These are phyloP conservation scores for Arachnopeziza araneosa DNA, from an alignment of 2,329 filamentous ascomycete genomes.

Conservation along the genomic window DNA sequence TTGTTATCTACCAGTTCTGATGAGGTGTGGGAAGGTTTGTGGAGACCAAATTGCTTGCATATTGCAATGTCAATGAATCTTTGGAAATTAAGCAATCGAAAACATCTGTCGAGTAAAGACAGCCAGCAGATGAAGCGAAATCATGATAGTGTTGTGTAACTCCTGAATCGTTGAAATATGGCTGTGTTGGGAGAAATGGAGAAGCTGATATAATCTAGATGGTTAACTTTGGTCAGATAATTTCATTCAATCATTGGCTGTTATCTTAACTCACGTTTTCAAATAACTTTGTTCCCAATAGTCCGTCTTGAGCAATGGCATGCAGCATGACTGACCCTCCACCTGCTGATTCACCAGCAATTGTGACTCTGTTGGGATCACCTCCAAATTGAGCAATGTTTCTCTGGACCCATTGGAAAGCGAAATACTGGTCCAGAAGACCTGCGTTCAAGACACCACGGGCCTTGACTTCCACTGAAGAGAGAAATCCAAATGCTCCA, in stretches of 20 bases:
- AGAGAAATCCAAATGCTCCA: conserved; percentile 39
- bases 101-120: conserved; percentile 17
- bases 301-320: conserved; percentile 43
- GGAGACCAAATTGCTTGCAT: conserved; percentile 13
- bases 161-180: conserved; percentile 39
- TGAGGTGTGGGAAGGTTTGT: conserved; percentile 1
- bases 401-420: conserved; percentile 27
- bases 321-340: conserved; percentile 46
- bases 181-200: conserved; percentile 50
- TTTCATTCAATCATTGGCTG: not conserved
- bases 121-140: conserved; percentile 39
- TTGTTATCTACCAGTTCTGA: not conserved
- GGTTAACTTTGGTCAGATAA: not conserved
- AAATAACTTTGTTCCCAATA: conserved; percentile 10
- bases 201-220: not conserved
- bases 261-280: conserved; percentile 4
- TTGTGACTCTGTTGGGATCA: conserved; percentile 25
- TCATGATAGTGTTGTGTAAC: conserved; percentile 40
- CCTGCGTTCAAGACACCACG: conserved; percentile 39
- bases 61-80: conserved; percentile 27
- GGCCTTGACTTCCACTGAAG: conserved; percentile 38
- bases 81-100: conserved; percentile 5
- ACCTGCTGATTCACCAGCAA: conserved; percentile 40
- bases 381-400: conserved; percentile 30
- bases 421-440: conserved; percentile 33